Conservation (phyloP, 169 alveolate species). For the Eimeria falciformis region DNA sequence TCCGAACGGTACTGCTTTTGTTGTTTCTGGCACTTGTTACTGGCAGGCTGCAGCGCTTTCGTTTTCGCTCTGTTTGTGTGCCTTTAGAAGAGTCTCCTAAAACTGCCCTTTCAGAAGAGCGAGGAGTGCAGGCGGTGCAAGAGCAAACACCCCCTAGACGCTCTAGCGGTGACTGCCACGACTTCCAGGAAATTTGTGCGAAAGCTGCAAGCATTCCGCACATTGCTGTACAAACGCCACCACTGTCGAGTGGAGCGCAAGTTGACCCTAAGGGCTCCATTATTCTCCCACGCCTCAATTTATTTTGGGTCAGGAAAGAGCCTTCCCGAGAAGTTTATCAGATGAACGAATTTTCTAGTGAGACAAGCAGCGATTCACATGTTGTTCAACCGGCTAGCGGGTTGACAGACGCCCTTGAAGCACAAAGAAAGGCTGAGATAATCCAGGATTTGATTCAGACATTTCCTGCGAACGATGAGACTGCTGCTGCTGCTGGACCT, state of each 20-base stretch:
- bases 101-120: too few relatives aligned
- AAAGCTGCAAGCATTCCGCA: too few relatives aligned
- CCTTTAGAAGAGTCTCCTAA: too few relatives aligned
- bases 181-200: too few relatives aligned
- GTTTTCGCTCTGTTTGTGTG: too few relatives aligned
- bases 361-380: conserved; percentile 5
- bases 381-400: not conserved
- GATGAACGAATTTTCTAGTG: not conserved
- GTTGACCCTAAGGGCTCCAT: not conserved
- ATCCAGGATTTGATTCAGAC: not conserved
- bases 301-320: conserved; percentile 47
- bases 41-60: too few relatives aligned
- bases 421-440: not conserved
- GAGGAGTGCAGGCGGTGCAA: too few relatives aligned
- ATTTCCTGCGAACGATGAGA: not conserved
- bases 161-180: too few relatives aligned
- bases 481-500: not conserved
- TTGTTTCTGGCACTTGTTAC: too few relatives aligned
- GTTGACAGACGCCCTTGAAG: not conserved
- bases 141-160: too few relatives aligned
- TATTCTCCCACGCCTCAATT: conserved; percentile 29
- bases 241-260: not conserved
- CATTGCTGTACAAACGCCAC: too few relatives aligned
- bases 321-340: not conserved
- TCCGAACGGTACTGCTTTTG: not conserved